phyloP scores from a whole-genome alignment of 192 early-diverging fungal species.

The Linnemannia schmuckeri region DNA sequence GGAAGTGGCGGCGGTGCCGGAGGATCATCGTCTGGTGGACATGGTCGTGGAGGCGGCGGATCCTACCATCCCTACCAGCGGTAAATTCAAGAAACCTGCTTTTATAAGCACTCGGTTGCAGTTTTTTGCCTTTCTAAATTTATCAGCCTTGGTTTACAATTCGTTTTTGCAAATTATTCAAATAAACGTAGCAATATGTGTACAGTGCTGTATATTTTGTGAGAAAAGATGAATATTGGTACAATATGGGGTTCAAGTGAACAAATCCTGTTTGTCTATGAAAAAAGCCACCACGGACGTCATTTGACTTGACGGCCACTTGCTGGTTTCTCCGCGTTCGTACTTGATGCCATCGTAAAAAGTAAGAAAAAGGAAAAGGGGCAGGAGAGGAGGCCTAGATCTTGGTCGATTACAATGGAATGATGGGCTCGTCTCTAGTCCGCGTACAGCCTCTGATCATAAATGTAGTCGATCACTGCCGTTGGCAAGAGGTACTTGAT shows the following conservation, averaged over 20 bases:
- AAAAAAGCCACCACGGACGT: background rate
- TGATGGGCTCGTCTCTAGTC: background rate
- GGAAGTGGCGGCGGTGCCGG: slow-evolving; percentile 10
- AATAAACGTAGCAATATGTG: background rate
- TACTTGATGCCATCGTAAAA: background rate
- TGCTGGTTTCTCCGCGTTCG: background rate
- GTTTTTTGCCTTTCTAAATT: background rate
- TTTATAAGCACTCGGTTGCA: background rate
- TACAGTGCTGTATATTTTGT: background rate
- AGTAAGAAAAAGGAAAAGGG: background rate
- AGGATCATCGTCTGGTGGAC: slow-evolving; percentile 11
- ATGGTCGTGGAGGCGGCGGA: slow-evolving; percentile 29
- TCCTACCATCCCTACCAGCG: slow-evolving; percentile 57
- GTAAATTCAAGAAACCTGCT: background rate
- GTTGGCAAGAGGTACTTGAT: slow-evolving; percentile 96
- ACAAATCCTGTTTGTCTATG: background rate
- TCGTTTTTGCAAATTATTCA: too few species aligned
- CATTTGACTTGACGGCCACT: background rate
- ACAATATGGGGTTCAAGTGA: background rate
- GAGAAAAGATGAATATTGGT: background rate
- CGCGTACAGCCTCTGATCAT: slow-evolving; percentile 80
- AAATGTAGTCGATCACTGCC: slow-evolving; percentile 92
- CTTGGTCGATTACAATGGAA: background rate
- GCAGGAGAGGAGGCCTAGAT: background rate
- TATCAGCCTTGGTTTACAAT: too few species aligned